phyloP scores from a whole-genome alignment of 148 eudicot species.

The Vaccinium myrtillus region DNA sequence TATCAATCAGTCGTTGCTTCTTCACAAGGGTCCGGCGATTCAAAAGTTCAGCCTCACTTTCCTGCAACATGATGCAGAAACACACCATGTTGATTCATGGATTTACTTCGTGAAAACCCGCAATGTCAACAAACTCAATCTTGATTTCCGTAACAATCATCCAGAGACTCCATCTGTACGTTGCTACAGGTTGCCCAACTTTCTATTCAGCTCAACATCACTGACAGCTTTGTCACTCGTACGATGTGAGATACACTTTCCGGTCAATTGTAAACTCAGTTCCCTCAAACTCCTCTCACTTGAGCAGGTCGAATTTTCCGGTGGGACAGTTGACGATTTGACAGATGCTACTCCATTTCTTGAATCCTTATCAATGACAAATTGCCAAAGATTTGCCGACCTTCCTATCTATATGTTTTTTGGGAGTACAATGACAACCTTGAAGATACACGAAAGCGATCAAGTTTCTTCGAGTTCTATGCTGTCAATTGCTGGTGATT shows the following conservation, averaged over 20 bases:
- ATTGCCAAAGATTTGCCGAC: background rate
- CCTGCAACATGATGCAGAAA: background rate
- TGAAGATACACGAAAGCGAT: background rate
- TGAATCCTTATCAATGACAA: background rate
- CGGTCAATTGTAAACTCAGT: background rate
- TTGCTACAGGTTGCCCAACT: background rate
- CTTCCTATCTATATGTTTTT: no score
- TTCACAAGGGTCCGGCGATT: background rate
- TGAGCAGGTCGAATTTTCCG: background rate
- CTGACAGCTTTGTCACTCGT: background rate
- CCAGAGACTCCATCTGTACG: background rate
- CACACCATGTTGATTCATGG: background rate
- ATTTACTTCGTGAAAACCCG: background rate
- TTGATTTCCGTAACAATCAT: background rate
- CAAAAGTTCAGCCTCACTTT: background rate
- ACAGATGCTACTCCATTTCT: constrained; percentile 3
- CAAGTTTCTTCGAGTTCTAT: background rate
- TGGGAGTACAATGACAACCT: background rate
- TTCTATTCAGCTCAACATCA: background rate
- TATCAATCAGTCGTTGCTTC: background rate
- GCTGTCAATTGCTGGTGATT: background rate
- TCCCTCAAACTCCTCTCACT: constrained; percentile 4
- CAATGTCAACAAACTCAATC: constrained; percentile 1
- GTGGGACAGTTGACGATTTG: background rate
- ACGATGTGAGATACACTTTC: background rate